Conservation (phyloP, 768 basidiomycete species). For the Russula emetica region DNA sequence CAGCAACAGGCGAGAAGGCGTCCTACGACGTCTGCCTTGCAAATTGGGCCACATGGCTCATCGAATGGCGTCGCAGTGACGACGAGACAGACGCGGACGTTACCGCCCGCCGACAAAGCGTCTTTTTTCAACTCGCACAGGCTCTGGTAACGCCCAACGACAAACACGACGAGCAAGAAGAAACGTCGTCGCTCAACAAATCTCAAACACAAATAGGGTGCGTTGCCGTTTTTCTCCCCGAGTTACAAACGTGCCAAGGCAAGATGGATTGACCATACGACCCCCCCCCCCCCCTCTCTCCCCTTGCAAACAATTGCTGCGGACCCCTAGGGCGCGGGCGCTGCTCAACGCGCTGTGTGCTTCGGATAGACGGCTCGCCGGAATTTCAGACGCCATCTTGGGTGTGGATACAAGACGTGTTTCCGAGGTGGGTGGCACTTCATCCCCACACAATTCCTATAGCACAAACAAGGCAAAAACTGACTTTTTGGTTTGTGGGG, state of each 20-base stretch:
- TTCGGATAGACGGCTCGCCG: conserved; percentile 36
- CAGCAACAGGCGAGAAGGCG: conserved; percentile 31
- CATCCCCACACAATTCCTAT: neutral
- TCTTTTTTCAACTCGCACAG: conserved; percentile 45
- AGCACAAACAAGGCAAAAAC: neutral
- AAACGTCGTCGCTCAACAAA: conserved; percentile 20
- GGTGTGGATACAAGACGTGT: neutral
- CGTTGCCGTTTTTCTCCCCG: conserved; percentile 14
- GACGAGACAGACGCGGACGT: conserved; percentile 35
- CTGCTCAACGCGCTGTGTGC: conserved; percentile 44
- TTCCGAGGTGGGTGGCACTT: conserved; percentile 1
- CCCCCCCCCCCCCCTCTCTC: no score
- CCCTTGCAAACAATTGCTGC: neutral
- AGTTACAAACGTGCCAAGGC: neutral
- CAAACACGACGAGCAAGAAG: neutral
- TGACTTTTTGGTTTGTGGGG: neutral
- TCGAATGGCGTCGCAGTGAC: conserved; percentile 40
- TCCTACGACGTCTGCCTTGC: conserved; percentile 59
- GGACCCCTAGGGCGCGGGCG: conserved; percentile 32
- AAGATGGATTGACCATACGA: neutral
- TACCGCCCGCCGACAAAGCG: conserved; percentile 43
- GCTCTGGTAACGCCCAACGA: conserved; percentile 39
- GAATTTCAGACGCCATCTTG: conserved; percentile 6
- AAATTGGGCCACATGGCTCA: conserved; percentile 65
- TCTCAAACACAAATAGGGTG: conserved; percentile 39